These are phyloP conservation scores for Metarhizium anisopliae DNA, from an alignment of 2,329 filamentous ascomycete species.

Conservation along the genomic window DNA sequence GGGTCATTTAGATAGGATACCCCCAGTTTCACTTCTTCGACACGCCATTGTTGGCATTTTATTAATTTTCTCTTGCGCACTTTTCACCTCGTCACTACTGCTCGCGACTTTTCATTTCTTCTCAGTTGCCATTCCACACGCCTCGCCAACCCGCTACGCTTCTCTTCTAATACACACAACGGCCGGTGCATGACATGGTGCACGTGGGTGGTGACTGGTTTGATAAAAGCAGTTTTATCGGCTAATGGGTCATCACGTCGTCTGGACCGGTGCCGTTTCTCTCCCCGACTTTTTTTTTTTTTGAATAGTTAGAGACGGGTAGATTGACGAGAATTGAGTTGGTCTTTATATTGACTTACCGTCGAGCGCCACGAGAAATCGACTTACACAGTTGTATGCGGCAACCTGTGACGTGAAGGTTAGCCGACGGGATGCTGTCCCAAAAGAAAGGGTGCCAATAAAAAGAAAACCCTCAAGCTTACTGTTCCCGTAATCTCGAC, in stretches of 20 bases:
- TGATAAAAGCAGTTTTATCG: background rate
- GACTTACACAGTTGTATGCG: conserved; percentile 76
- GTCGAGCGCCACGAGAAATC: conserved; percentile 75
- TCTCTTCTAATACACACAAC: background rate
- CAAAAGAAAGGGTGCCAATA: no score
- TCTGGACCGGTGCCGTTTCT: conserved; percentile 44
- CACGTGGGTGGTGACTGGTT: background rate
- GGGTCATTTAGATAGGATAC: conserved; percentile 31
- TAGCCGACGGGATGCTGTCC: conserved; percentile 9
- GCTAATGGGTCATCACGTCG: conserved; percentile 25
- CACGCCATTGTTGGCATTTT: conserved; percentile 1
- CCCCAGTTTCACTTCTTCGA: conserved; percentile 16
- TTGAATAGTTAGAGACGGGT: conserved; percentile 8
- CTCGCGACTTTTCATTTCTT: background rate
- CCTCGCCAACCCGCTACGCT: background rate
- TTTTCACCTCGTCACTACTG: background rate
- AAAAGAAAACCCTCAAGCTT: conserved; percentile 14
- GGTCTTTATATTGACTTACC: conserved; percentile 37
- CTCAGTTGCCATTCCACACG: background rate
- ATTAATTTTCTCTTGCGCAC: conserved; percentile 3
- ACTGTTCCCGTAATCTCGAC: conserved; percentile 76
- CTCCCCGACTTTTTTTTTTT: conserved; percentile 39
- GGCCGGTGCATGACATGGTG: background rate
- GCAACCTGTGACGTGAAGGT: conserved; percentile 36
- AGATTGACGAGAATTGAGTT: background rate